Conservation (phyloP, 352 stramenopile genomes). For the Globisporangium viniferum region DNA sequence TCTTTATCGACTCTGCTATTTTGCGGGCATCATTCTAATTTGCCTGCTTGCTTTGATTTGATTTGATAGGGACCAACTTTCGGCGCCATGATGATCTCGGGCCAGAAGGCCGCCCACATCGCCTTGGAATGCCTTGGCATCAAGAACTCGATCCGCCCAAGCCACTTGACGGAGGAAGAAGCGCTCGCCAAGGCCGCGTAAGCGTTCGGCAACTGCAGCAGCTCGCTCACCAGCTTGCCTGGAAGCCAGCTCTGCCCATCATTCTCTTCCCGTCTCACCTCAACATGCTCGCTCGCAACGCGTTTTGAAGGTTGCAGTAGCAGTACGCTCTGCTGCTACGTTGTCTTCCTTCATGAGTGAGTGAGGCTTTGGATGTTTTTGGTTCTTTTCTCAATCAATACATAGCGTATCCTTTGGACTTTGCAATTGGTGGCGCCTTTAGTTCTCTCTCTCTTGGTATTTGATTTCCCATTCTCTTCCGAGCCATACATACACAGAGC, state of each 20-base stretch:
- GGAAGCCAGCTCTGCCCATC: not conserved
- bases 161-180: slow-evolving; percentile 30
- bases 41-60: not conserved
- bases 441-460: not conserved
- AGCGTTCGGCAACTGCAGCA: not conserved
- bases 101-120: slow-evolving; percentile 60
- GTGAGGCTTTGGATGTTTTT: slow-evolving; percentile 2
- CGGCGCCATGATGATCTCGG: slow-evolving; percentile 67
- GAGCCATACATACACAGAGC: too few species aligned
- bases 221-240: not conserved
- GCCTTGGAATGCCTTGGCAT: slow-evolving; percentile 55
- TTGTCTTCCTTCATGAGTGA: not conserved
- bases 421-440: not conserved
- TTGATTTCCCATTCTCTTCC: not conserved
- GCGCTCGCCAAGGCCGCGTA: slow-evolving; percentile 41
- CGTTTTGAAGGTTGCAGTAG: slow-evolving; percentile 3
- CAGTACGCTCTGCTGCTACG: not conserved
- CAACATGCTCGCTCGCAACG: not conserved
- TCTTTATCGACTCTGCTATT: too few species aligned
- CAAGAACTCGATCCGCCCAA: slow-evolving; percentile 49
- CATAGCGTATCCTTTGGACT: slow-evolving; percentile 9
- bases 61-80: slow-evolving; percentile 43
- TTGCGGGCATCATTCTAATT: not conserved
- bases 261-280: not conserved
- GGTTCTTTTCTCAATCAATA: slow-evolving; percentile 9